A percentile compares a stretch with the other conserved stretches of the same genome.
phyloP scores from a whole-genome alignment of 2,329 filamentous ascomycete species.

The Fusarium longipes region DNA sequence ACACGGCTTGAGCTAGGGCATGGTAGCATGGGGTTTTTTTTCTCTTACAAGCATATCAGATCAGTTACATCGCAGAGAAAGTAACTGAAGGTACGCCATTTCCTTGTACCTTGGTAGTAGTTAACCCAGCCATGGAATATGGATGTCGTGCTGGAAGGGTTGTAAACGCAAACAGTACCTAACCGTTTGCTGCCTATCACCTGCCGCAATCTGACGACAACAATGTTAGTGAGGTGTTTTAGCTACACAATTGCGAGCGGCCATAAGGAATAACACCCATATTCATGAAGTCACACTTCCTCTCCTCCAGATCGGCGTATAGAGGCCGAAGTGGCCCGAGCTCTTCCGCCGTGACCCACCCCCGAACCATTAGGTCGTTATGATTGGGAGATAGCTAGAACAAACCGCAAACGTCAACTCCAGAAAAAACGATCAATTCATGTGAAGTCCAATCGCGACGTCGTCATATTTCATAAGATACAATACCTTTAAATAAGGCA shows the following conservation, averaged over 20 bases:
- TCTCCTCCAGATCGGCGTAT: no score
- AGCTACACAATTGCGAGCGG: no score
- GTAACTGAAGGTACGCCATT: constrained; percentile 17
- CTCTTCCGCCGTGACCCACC: constrained; percentile 21
- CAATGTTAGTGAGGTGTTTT: constrained; percentile 6
- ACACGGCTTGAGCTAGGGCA: constrained; percentile 6
- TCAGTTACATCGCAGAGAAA: neutral
- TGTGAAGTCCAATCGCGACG: constrained; percentile 5
- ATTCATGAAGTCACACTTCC: no score
- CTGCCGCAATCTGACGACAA: neutral
- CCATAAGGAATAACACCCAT: no score
- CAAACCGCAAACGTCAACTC: constrained; percentile 34
- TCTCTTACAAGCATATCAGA: constrained; percentile 36
- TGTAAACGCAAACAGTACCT: neutral
- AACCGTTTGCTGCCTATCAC: neutral
- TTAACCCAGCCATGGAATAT: constrained; percentile 16
- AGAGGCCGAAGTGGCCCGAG: constrained; percentile 32
- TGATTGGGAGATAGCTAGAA: constrained; percentile 24
- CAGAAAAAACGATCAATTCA: constrained; percentile 23
- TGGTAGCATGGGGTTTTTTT: neutral
- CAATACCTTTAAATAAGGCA: neutral
- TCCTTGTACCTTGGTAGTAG: no score
- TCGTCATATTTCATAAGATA: neutral
- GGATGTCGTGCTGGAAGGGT: neutral
- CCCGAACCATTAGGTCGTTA: neutral